Evolutionary conservation across 2,329 filamentous ascomycete genomes (phyloP).

Genomic region (Parascedosporium putredinis): DNA sequence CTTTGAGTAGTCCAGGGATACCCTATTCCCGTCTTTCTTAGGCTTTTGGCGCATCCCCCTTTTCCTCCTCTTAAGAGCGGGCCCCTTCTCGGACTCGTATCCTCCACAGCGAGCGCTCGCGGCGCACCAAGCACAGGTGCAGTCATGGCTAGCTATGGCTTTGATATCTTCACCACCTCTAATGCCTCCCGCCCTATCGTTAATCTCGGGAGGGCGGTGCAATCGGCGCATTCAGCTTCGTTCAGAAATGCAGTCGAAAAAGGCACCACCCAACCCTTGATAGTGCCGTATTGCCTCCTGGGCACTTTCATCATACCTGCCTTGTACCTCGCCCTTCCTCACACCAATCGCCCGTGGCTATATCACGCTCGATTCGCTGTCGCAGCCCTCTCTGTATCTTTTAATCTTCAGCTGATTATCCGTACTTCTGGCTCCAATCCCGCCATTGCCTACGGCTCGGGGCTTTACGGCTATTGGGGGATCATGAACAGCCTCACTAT

Average conservation of each 20-base stretch:
- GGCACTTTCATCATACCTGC: constrained; percentile 37
- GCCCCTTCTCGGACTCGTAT: too few relatives aligned
- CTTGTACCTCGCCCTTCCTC: constrained; percentile 46
- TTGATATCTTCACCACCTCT: constrained; percentile 5
- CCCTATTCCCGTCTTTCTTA: too few relatives aligned
- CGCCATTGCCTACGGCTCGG: constrained; percentile 38
- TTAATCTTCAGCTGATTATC: constrained; percentile 32
- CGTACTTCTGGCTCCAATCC: constrained; percentile 39
- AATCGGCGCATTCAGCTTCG: constrained; percentile 21
- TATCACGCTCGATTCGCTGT: constrained; percentile 39
- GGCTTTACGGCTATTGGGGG: constrained; percentile 39
- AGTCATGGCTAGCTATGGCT: background rate
- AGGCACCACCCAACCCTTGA: constrained; percentile 33
- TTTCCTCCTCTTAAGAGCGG: too few relatives aligned
- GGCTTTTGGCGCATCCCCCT: too few relatives aligned
- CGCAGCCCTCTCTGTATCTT: constrained; percentile 28
- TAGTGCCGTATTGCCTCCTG: constrained; percentile 41
- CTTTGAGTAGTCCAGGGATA: too few relatives aligned
- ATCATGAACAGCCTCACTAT: constrained; percentile 37
- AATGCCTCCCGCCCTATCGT: constrained; percentile 6
- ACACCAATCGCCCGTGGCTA: constrained; percentile 37
- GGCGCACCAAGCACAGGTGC: background rate
- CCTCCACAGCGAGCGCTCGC: too few relatives aligned
- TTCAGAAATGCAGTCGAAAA: constrained; percentile 27
- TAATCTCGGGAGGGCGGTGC: constrained; percentile 11